Conservation (phyloP, 345 rosid genomes). For the Eucalyptus regnans region DNA sequence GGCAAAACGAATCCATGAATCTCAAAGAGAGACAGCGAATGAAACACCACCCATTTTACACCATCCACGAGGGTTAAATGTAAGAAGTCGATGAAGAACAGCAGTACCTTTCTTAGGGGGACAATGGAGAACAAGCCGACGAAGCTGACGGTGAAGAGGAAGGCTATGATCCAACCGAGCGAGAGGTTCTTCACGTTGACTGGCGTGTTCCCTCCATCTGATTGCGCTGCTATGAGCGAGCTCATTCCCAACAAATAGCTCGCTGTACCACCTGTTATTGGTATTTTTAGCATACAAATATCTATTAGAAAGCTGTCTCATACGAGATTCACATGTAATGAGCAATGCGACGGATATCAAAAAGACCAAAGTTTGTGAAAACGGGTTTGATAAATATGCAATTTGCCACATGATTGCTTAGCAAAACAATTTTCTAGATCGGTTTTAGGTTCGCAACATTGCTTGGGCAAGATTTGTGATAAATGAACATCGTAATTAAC, state of each 20-base stretch:
- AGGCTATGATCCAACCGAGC: conserved; percentile 69
- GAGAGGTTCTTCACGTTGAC: conserved; percentile 47
- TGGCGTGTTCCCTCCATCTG: conserved; percentile 39
- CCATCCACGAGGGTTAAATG: not conserved
- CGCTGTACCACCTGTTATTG: conserved; percentile 65
- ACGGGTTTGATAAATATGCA: not conserved
- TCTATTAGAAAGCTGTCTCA: not conserved
- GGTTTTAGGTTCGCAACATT: not conserved
- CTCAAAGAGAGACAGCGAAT: not conserved
- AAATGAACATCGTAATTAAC: not conserved
- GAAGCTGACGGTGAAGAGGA: conserved; percentile 76
- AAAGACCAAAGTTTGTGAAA: not conserved
- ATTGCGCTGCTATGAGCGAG: conserved; percentile 32
- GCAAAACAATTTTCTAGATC: not conserved
- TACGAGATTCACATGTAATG: not conserved
- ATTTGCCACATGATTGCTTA: not conserved
- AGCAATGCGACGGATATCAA: not conserved
- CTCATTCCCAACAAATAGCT: conserved; percentile 78
- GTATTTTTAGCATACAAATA: not conserved
- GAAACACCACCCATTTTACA: not conserved
- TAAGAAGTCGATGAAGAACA: not conserved
- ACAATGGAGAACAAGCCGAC: conserved; percentile 81
- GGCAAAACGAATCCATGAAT: not conserved
- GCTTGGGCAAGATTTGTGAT: not conserved
- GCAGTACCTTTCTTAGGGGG: conserved; percentile 57